Evolutionary conservation across 257 asterid genomes (phyloP), one percentile per base, ranked within the genome.

Genomic region (Penstemon newberryi): DNA sequence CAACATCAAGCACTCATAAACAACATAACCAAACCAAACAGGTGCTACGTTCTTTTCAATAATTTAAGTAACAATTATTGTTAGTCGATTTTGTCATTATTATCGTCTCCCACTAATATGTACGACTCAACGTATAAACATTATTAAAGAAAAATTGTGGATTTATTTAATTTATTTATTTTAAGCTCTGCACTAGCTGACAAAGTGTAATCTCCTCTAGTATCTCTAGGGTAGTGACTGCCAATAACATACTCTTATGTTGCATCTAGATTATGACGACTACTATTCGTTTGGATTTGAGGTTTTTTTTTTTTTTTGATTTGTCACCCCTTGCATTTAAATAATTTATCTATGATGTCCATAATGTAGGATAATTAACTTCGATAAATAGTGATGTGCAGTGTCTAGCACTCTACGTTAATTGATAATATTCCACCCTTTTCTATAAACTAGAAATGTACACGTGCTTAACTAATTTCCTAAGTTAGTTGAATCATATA

Each of bases 121-220:
- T 61, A 60, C 66, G 50, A 60, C 49, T n/a, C 13, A 60, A 6
- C 39, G 1, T 5, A 25, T 25, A 25, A 25, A 25, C 33, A 25
- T 25, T 25, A 25, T 25, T 25, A 18, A 55, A 15, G 38, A 15
- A 53, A 2, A 55, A 6, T 7, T 43, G 9, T 2, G 9, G 6
- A 43, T 43, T 5, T 43, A 43, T 5, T 10, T 3, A 46, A 8
- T n/a, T 7, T 55, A 15, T 15, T 19, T 7, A 19, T 55, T 55
- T 8, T 11, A 25, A 25, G 33, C 33, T 25, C 33, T 25, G 33
- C 39, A 46, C 63, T 65, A 72, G 70, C 64, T 57, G 82, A 73
- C 82, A 80, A 73, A 77, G 66, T 80, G 63, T 73, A 55, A 77
- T 76, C 85, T 67, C 65, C 76, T 61, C 74, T 67, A 71, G 77